Conservation (phyloP, 805 yeast species). For the Candida broadrunensis region DNA sequence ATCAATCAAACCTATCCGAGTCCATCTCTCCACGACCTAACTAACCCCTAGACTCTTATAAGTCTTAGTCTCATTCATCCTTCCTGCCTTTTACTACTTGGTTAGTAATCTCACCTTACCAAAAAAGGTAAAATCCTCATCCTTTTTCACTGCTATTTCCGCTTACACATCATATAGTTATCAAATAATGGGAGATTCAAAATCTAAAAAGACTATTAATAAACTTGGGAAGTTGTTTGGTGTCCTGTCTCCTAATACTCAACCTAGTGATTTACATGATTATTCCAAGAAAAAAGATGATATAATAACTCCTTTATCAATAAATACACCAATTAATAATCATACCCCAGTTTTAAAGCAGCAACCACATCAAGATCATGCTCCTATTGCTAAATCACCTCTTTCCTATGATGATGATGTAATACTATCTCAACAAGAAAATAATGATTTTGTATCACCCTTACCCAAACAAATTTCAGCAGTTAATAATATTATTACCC, state of each 20-base stretch:
- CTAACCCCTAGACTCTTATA: too few species aligned
- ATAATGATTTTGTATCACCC: conserved; percentile 10
- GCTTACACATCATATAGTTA: too few species aligned
- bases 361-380: background rate
- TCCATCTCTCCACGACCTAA: too few species aligned
- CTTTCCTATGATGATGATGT: background rate
- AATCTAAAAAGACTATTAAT: conserved; percentile 15
- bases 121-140: background rate
- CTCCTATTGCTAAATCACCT: background rate
- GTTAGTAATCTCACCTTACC: background rate
- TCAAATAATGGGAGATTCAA: too few species aligned
- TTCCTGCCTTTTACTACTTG: background rate
- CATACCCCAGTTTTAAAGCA: too few species aligned
- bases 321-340: too few species aligned
- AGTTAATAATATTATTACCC: background rate
- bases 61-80: background rate
- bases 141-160: too few species aligned
- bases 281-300: too few species aligned
- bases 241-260: too few species aligned
- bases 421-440: conserved; percentile 6
- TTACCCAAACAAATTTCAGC: conserved; percentile 4
- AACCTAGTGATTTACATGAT: too few species aligned
- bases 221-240: conserved; percentile 21
- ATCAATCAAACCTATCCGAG: too few species aligned
- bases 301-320: background rate